Evolutionary conservation across 495 filamentous ascomycete species (phyloP), one percentile per base, ranked within the genome.

Genomic region (Delitschia confertaspora): DNA sequence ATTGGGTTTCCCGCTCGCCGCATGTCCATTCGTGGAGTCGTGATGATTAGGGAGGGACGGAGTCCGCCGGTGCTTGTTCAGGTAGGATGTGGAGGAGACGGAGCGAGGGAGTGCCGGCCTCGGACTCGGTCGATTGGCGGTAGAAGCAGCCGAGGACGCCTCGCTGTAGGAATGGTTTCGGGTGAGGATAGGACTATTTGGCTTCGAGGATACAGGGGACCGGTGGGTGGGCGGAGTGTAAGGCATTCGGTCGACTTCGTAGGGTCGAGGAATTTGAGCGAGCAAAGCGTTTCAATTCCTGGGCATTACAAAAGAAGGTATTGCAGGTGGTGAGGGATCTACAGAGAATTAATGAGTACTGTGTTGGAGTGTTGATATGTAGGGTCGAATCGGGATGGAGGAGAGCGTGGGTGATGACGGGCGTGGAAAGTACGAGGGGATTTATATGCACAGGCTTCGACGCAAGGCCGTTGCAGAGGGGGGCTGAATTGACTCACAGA

Each of bases 191-290:
- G 79, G 74, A 59, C 78, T 82, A 58, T 73, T 60, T 57, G 78
- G 68, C 35, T 69, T 70, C 36, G 82, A 81, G 47, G 82, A 75
- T 59, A 78, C 73, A 69, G 85, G 86, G 58, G 85, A 88, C 68
- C 74, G 70, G 69, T 82, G 80, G 57, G 78, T 74, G 38, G 88
- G 88, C 50, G 88, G 86, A 64, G 88, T 93, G 74, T 95, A 95
- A 70, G 88, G 88, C 88, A 95, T 95, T 66, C 69, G 60, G 51
- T 47, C 55, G 49, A 53, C 45, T 57, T 57, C 22, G 33, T 32
- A 48, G 38, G 37, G 29, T 37, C 33, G 25, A 32, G 30, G 42
- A 51, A 56, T 39, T 33, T 20, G 53, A 45, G 47, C 44, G 39
- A 53, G 47, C 26, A 37, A 11, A 38, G 2, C 1, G 32, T 48